These are phyloP conservation scores for Lipomyces yamanashiensis DNA, from an alignment of 805 yeast species.

Conservation along the genomic window DNA sequence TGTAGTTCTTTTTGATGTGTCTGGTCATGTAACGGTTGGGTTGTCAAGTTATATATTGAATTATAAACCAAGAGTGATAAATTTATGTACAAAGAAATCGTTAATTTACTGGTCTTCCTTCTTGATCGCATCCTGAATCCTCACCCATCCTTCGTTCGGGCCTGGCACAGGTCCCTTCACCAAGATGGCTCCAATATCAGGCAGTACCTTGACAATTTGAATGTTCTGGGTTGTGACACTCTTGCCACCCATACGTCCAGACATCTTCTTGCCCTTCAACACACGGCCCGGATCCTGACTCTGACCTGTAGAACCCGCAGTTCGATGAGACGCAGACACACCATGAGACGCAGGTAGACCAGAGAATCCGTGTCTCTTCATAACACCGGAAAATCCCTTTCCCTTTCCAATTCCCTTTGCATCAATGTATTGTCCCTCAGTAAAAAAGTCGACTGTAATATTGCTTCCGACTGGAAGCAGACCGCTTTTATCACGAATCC, in stretches of 20 bases:
- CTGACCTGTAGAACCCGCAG: slow-evolving; percentile 97
- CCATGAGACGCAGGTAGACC: slow-evolving; percentile 96
- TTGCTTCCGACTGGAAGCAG: slow-evolving; percentile 77
- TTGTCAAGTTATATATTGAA: background rate
- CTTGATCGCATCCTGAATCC: slow-evolving; percentile 74
- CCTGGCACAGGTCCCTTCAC: slow-evolving; percentile 94
- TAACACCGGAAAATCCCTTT: slow-evolving; percentile 97
- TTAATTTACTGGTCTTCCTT: slow-evolving; percentile 12
- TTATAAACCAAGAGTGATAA: background rate
- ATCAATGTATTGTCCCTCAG: slow-evolving; percentile 83
- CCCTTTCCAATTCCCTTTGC: slow-evolving; percentile 81
- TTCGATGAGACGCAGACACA: slow-evolving; percentile 89
- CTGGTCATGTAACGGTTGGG: no score
- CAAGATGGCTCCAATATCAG: slow-evolving; percentile 76
- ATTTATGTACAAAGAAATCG: background rate
- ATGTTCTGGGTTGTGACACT: slow-evolving; percentile 75
- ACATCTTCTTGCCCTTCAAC: slow-evolving; percentile 96
- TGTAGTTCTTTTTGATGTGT: background rate
- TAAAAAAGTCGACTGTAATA: slow-evolving; percentile 81
- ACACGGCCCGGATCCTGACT: slow-evolving; percentile 96
- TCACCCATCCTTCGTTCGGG: slow-evolving; percentile 74
- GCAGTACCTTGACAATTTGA: slow-evolving; percentile 77
- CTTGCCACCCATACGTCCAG: slow-evolving; percentile 91
- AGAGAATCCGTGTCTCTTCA: slow-evolving; percentile 88
- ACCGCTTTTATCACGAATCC: slow-evolving; percentile 68